Evolutionary conservation across 225 moss, liverwort and hornwort species (phyloP).

Genomic region (Pseudisothecium myosuroides): DNA sequence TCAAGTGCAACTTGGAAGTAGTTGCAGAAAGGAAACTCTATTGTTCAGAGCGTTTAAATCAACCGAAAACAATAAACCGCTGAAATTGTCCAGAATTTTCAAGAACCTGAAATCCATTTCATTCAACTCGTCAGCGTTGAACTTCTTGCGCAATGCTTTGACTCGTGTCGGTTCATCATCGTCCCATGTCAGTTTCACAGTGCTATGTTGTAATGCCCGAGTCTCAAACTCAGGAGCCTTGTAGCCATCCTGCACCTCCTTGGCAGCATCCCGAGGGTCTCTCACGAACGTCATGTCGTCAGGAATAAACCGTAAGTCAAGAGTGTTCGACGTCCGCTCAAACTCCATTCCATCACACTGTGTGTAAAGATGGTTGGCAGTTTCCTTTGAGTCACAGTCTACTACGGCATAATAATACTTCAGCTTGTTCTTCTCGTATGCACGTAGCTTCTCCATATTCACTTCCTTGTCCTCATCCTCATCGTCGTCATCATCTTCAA

Average conservation of each 20-base stretch:
- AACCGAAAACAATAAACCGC: background rate
- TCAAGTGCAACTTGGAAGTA: background rate
- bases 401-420: constrained; percentile 93
- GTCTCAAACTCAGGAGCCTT: constrained; percentile 91
- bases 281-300: constrained; percentile 66
- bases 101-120: constrained; percentile 83
- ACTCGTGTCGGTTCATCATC: constrained; percentile 89
- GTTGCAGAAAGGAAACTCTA: background rate
- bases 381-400: constrained; percentile 72
- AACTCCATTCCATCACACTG: constrained; percentile 91
- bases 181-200: constrained; percentile 94
- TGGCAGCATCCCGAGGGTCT: constrained; percentile 58
- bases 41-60: background rate
- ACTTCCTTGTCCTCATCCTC: constrained; percentile 65
- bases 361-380: constrained; percentile 69
- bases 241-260: constrained; percentile 53
- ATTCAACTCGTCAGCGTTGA: constrained; percentile 73
- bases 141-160: constrained; percentile 80
- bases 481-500: constrained; percentile 34
- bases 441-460: constrained; percentile 81
- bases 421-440: constrained; percentile 86
- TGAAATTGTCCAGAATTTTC: background rate
- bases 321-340: constrained; percentile 90
- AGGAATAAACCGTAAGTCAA: constrained; percentile 82
- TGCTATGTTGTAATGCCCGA: constrained; percentile 86